Evolutionary conservation across 2,329 filamentous ascomycete genomes (phyloP).

Genomic region (Xylaria hypoxylon): DNA sequence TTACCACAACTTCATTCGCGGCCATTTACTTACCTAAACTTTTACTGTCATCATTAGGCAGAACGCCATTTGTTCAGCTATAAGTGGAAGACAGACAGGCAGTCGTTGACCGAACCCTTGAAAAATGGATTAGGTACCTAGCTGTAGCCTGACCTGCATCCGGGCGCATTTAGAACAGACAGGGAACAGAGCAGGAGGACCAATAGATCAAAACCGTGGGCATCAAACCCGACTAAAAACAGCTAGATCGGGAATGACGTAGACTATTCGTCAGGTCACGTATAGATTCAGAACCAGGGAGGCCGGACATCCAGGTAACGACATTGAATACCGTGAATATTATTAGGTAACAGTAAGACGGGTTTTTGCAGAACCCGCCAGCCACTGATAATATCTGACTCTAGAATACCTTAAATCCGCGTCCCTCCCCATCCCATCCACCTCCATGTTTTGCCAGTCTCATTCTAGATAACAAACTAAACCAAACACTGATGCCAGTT

Average conservation of each 20-base stretch:
- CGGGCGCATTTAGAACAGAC: neutral
- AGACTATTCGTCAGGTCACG: neutral
- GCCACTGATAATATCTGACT: neutral
- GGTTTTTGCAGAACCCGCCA: constrained; percentile 16
- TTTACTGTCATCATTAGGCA: too few relatives aligned
- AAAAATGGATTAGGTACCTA: neutral
- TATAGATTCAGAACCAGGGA: neutral
- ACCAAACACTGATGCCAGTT: too few relatives aligned
- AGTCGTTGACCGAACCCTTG: too few relatives aligned
- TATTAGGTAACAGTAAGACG: neutral
- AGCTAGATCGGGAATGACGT: constrained; percentile 27
- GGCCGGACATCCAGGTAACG: neutral
- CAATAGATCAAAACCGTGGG: constrained; percentile 23
- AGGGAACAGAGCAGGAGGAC: constrained; percentile 1
- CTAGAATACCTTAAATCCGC: constrained; percentile 10
- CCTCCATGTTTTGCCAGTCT: neutral
- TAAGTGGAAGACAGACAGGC: constrained; percentile 6
- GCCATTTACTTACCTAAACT: too few relatives aligned
- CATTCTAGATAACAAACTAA: neutral
- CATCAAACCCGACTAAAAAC: constrained; percentile 1
- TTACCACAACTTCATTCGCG: too few relatives aligned
- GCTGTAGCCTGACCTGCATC: constrained; percentile 21
- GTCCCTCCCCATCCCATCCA: neutral
- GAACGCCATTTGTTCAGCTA: neutral
- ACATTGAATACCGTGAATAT: neutral